Base-by-base conservation (phyloP, 306 rosid species). In the Cotoneaster glaucophyllus region DNA sequence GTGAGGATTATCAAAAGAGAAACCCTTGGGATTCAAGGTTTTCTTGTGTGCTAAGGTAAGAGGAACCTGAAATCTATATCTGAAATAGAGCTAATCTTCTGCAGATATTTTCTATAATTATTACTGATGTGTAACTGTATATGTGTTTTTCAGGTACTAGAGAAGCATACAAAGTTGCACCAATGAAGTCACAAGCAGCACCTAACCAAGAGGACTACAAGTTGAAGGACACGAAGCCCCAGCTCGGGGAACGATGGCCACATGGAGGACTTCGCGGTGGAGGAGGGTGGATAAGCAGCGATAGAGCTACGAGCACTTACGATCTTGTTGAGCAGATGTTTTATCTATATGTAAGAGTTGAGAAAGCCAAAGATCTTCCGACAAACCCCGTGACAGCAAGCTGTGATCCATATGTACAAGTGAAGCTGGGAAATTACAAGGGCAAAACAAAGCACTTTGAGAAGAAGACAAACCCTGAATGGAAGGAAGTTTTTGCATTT, bases 291-390 rank as follows among this genome's bases (percentile, higher is more conserved):
- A 78, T 92, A 13, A 90, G 84, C 77, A 85, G 82, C 11, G 96
- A 92, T n/a, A 82, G 96, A 74, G 92, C 90, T 5, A 88, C 96
- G 0, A 90, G 97, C 84, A 92, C 97, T 4, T 90, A 90, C 10
- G 97, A 93, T 57, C 92, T 93, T 0, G 97, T 93, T 10, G 94
- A 93, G 31, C 96, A 93, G 69, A 90, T 87, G 97, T 90, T 74
- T 71, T 93, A 93, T 64, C 91, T 93, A 25, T 90, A 90, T 48
- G 97, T 90, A 6, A 84, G 94, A 26, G 97, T 90, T 19, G 94
- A 73, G 54, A 93, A 88, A 71, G 97, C 97, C 52, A 90, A 87
- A 59, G 88, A 93, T 39, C 88, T 93, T 18, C 96, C 88, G 26
- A 82, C 90, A 59, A 89, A 87, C 48, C 88, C 89, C 10, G 64